Conservation (phyloP, 352 stramenopile species). For the Thalassiosira livingstoniorum region DNA sequence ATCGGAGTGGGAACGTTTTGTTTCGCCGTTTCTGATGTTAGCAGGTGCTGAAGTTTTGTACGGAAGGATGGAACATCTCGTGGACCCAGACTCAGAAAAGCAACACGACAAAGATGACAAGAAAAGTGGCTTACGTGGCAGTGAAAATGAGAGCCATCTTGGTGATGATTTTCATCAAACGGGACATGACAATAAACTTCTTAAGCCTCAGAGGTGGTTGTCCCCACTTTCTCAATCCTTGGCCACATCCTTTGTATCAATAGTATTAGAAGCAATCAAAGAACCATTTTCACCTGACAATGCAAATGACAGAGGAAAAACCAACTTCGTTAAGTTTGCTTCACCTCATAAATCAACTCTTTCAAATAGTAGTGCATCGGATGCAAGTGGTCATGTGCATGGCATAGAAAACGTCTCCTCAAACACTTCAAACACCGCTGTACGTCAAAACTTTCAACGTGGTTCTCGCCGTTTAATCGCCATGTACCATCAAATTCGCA, state of each 20-base stretch:
- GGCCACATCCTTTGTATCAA: no score
- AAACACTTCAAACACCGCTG: background rate
- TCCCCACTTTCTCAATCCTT: no score
- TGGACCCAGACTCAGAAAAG: constrained; percentile 27
- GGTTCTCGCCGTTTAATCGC: constrained; percentile 42
- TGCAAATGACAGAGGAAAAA: background rate
- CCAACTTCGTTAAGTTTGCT: background rate
- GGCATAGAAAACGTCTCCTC: background rate
- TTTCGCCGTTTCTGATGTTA: constrained; percentile 55
- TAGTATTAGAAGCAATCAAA: background rate
- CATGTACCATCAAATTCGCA: constrained; percentile 55
- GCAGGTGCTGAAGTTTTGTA: constrained; percentile 55
- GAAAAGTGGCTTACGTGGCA: background rate
- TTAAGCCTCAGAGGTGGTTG: no score
- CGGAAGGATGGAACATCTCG: constrained; percentile 52
- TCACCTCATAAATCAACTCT: background rate
- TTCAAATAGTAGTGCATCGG: background rate
- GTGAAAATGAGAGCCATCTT: no score
- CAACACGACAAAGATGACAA: background rate
- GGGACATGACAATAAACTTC: no score
- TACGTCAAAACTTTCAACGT: no score
- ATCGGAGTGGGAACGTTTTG: constrained; percentile 60
- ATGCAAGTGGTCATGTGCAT: background rate
- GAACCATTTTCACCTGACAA: background rate
- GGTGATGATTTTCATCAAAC: no score